Evolutionary conservation across 2,329 filamentous ascomycete species (phyloP), one percentile per base, ranked within the genome.

Genomic region (Sporothrix variecibatus): DNA sequence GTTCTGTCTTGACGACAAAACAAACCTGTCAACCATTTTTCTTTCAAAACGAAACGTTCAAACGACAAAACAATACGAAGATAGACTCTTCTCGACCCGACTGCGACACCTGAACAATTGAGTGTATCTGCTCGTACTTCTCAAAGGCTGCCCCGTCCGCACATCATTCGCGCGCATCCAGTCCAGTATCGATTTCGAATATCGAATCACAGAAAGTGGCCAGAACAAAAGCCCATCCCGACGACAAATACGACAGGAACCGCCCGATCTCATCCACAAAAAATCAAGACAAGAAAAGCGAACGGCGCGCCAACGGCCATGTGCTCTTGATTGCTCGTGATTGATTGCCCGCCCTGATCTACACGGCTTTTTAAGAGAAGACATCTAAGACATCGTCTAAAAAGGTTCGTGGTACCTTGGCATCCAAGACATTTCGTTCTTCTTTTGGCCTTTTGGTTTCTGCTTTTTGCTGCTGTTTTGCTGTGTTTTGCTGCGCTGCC

Each of bases 281-380:
- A 28, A 34, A 68, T 26, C 64, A 51, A 51, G 43, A 46, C 64
- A 68, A 34, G 43, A 23, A 60, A 15, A 43, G 17, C 34, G 11
- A 34, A 38, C 11, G 71, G 40, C 26, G 34, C 34, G 34, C 28
- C 15, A 38, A 49, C 53, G 8, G 51, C 51, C 64, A 49, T 49
- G 46, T 60, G 46, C 64, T 62, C 53, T 60, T 56, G 67, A 69
- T 69, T 69, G 67, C 67, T 51, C 20, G 28, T 70, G 72, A 69
- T 69, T 73, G 71, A 72, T 72, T 71, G 65, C 38, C 65, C 23
- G 72, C 56, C 62, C 40, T 73, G 64, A 71, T 72, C 51, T 72
- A 26, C 72, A 62, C 64, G 72, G 72, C 64, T 73, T 38, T 49
- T 34, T 34, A 17, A 51, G 20, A 49, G n/a, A 51, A 34, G 43